A percentile compares a stretch with the other conserved stretches of the same genome.
Evolutionary conservation across 2,329 filamentous ascomycete species (phyloP).

Genomic region (Ceratocystiopsis brevicomis): DNA sequence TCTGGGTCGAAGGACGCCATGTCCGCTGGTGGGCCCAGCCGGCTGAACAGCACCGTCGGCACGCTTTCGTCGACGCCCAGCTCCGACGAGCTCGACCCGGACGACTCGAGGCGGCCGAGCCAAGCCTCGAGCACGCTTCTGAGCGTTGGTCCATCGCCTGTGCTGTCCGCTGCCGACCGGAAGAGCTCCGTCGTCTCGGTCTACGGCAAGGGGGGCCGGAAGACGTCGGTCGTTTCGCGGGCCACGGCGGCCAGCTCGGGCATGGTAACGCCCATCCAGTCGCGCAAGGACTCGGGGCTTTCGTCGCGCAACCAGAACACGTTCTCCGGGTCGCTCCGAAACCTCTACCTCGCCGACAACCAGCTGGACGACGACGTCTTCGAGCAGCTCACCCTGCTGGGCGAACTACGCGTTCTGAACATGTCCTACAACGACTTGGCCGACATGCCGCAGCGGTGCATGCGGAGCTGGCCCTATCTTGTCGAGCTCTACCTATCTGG

Average conservation of each 20-base stretch:
- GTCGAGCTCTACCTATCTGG: slow-evolving; percentile 88
- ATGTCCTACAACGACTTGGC: slow-evolving; percentile 88
- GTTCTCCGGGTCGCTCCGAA: slow-evolving; percentile 68
- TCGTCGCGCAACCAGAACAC: slow-evolving; percentile 66
- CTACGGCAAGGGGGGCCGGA: slow-evolving; percentile 60
- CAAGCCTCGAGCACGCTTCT: slow-evolving; percentile 62
- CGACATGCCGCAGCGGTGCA: slow-evolving; percentile 74
- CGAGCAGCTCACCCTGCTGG: slow-evolving; percentile 66
- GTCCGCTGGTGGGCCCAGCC: slow-evolving; percentile 19
- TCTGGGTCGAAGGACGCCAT: slow-evolving; percentile 13
- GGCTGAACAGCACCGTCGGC: slow-evolving; percentile 20
- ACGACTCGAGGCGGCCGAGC: slow-evolving; percentile 53
- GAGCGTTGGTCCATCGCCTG: slow-evolving; percentile 57
- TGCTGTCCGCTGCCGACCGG: slow-evolving; percentile 37
- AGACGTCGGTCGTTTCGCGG: slow-evolving; percentile 66
- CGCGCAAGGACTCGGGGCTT: slow-evolving; percentile 75
- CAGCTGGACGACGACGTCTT: slow-evolving; percentile 88
- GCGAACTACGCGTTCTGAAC: slow-evolving; percentile 75
- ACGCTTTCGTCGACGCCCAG: slow-evolving; percentile 43
- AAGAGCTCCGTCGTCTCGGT: slow-evolving; percentile 76
- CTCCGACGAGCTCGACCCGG: slow-evolving; percentile 52
- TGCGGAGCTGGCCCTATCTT: slow-evolving; percentile 77
- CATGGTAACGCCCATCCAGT: slow-evolving; percentile 31
- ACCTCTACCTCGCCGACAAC: slow-evolving; percentile 84
- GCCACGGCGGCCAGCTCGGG: slow-evolving; percentile 27